Conservation (phyloP, 768 basidiomycete species). For the Ramaria rubella region DNA sequence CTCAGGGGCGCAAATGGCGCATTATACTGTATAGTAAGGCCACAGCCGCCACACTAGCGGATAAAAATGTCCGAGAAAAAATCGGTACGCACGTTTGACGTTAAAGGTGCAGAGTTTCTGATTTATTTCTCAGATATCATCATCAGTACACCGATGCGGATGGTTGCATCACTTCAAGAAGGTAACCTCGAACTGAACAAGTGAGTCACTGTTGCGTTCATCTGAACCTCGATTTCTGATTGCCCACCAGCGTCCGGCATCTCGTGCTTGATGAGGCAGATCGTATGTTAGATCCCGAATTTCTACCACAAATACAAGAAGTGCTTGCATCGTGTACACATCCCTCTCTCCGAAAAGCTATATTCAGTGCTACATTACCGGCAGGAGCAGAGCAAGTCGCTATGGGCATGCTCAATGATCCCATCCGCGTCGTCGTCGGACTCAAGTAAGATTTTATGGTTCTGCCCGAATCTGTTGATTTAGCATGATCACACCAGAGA, state of each 20-base stretch:
- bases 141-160: conserved; percentile 85
- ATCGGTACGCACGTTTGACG: conserved; percentile 43
- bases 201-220: conserved; percentile 38
- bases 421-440: conserved; percentile 92
- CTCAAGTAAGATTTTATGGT: conserved; percentile 61
- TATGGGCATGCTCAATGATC: conserved; percentile 75
- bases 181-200: conserved; percentile 62
- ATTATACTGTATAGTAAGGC: conserved; percentile 83
- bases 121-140: conserved; percentile 61
- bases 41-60: conserved; percentile 73
- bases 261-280: conserved; percentile 89
- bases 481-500: conserved; percentile 49
- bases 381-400: conserved; percentile 82
- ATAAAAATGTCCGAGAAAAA: conserved; percentile 67
- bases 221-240: conserved; percentile 10
- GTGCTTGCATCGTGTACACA: conserved; percentile 73
- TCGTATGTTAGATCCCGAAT: conserved; percentile 83
- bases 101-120: background rate
- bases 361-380: conserved; percentile 94
- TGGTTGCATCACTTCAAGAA: conserved; percentile 73
- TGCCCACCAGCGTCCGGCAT: conserved; percentile 62
- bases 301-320: conserved; percentile 83
- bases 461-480: background rate
- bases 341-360: conserved; percentile 68
- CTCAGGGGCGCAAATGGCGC: conserved; percentile 77